Conservation (phyloP, 208 protist species). For the Porcisia deanei region DNA sequence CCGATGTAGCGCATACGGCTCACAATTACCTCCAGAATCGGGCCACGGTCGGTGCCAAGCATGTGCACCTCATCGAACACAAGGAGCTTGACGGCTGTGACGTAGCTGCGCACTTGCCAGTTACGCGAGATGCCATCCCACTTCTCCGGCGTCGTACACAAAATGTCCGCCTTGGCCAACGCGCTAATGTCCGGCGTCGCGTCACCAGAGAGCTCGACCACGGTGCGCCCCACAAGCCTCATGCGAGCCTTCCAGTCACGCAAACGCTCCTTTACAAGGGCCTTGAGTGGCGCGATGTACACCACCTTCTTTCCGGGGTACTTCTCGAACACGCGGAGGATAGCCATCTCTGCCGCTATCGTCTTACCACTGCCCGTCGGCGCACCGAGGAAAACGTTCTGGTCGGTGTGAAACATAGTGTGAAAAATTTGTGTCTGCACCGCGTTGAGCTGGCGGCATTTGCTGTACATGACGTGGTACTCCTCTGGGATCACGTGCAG, state of each 20-base stretch:
- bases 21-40: slow-evolving; percentile 99
- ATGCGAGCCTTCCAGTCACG: slow-evolving; percentile 97
- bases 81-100: slow-evolving; percentile 95
- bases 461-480: slow-evolving; percentile 88
- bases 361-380: slow-evolving; percentile 99
- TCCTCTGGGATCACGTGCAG: slow-evolving; percentile 88
- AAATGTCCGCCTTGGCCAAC: slow-evolving; percentile 95
- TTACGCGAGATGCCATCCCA: slow-evolving; percentile 99
- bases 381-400: slow-evolving; percentile 98
- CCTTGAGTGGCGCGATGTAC: slow-evolving; percentile 99
- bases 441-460: slow-evolving; percentile 98
- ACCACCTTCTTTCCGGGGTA: slow-evolving; percentile 94
- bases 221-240: slow-evolving; percentile 85
- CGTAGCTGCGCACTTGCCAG: slow-evolving; percentile 97
- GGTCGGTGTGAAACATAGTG: slow-evolving; percentile 98
- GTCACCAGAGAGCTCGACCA: slow-evolving; percentile 99
- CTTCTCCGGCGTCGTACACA: slow-evolving; percentile 99
- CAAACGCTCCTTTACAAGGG: slow-evolving; percentile 98
- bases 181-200: slow-evolving; percentile 93
- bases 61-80: slow-evolving; percentile 99
- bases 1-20: slow-evolving; percentile 98
- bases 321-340: slow-evolving; percentile 95
- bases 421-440: slow-evolving; percentile 99
- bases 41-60: slow-evolving; percentile 98
- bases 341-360: slow-evolving; percentile 97